Evolutionary conservation across 306 rosid species (phyloP), one percentile per base, ranked within the genome.

Genomic region (Mimosa bimucronata): DNA sequence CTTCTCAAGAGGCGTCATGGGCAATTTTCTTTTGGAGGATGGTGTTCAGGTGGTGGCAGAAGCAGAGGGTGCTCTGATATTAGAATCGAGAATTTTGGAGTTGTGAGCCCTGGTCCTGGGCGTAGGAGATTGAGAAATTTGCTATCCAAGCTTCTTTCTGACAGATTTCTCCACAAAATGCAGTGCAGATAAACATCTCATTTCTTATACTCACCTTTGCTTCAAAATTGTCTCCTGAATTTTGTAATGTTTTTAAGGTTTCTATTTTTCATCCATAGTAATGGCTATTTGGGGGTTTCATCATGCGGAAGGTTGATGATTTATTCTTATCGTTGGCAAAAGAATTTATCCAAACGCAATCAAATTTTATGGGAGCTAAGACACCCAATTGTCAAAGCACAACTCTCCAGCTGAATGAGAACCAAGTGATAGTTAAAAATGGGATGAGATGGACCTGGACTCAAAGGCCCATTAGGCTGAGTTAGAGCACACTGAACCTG

Each of bases 51-150:
- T 73, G 84, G 77, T 38, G 85, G 79, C 26, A 77, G 25, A 34
- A 62, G 69, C 5, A 76, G 75, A 61, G 26, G 74, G 15, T 94
- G 98, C 66, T 78, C 91, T 3, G 82, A 71, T 71, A 72, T 90
- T 62, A 86, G 82, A 62, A 57, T 46, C 76, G 89, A 84, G 21
- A 48, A 45, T 45, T 85, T 79, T 78, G 97, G 97, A 44, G 88
- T 85, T 53, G 71, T 94, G 65, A 89, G 70, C 60, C 94, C 92
- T 30, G 94, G 97, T 50, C 80, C 86, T 0, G 93, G 89, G 9
- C 86, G 94, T 48, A 87, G 93, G 86, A 92, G 92, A 88, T 66
- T 94, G 0, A 91, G 85, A 65, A 82, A 79, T 75, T 41, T 86
- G 74, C 81, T 94, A 15, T 80, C 76, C 30, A 89, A 86, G 65